Evolutionary conservation across 2,329 filamentous ascomycete genomes (phyloP).

Genomic region (Rasamsonia emersonii): DNA sequence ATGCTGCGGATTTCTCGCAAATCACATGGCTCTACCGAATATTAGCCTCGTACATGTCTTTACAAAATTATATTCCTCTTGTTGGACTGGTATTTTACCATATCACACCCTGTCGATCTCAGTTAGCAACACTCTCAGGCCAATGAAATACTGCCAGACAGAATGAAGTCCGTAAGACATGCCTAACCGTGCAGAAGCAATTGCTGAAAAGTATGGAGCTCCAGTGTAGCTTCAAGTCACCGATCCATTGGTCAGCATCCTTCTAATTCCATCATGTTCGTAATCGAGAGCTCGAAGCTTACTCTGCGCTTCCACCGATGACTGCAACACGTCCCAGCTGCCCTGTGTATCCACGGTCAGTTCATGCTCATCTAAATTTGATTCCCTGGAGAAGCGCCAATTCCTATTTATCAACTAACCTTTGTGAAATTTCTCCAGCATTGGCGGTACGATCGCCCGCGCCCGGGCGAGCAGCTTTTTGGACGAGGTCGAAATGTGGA

Average conservation of each 20-base stretch:
- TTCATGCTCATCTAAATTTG: not conserved
- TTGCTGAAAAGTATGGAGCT: conserved; percentile 95
- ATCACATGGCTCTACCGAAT: conserved; percentile 64
- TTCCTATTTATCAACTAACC: conserved; percentile 44
- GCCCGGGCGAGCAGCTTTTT: conserved; percentile 70
- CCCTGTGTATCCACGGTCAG: conserved; percentile 43
- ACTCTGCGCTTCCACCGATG: conserved; percentile 86
- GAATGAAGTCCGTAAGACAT: conserved; percentile 11
- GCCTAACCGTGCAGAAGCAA: conserved; percentile 85
- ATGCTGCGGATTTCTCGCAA: conserved; percentile 78
- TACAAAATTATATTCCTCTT: not conserved
- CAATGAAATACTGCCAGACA: not conserved
- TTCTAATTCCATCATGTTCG: conserved; percentile 1
- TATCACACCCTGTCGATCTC: conserved; percentile 54
- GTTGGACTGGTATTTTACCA: conserved; percentile 48
- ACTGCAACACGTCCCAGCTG: conserved; percentile 88
- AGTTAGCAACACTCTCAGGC: conserved; percentile 8
- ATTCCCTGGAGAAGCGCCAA: not conserved
- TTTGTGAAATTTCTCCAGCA: conserved; percentile 94
- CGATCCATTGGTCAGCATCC: not conserved
- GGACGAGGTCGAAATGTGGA: conserved; percentile 56
- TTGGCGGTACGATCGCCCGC: conserved; percentile 82
- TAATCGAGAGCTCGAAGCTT: conserved; percentile 13
- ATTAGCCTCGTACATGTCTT: conserved; percentile 11
- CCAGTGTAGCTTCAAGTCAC: conserved; percentile 62